Conservation (phyloP, 2,329 filamentous ascomycete species). For the Zopfia rhizophila region DNA sequence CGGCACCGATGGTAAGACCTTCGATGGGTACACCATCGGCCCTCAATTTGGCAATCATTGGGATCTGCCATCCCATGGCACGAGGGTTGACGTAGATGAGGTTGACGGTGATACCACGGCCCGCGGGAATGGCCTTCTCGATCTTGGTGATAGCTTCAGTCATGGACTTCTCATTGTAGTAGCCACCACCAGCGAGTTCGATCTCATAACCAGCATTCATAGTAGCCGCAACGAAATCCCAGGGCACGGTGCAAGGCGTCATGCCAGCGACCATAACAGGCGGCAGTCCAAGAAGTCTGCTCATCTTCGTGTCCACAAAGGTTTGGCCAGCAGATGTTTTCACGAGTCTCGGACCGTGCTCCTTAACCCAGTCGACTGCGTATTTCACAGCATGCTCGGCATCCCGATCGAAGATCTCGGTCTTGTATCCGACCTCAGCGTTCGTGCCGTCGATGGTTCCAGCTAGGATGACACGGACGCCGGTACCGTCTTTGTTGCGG, state of each 20-base stretch:
- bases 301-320: conserved; percentile 88
- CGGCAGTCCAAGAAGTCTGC: conserved; percentile 57
- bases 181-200: conserved; percentile 62
- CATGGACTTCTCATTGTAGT: conserved; percentile 58
- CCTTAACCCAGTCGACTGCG: conserved; percentile 96
- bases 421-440: conserved; percentile 94
- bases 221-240: conserved; percentile 64
- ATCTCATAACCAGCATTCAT: conserved; percentile 64
- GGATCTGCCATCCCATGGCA: conserved; percentile 64
- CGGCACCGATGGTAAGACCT: conserved; percentile 60
- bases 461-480: conserved; percentile 94
- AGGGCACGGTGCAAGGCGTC: conserved; percentile 59
- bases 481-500: conserved; percentile 98
- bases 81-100: conserved; percentile 65
- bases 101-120: conserved; percentile 64
- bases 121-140: conserved; percentile 56
- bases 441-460: conserved; percentile 93
- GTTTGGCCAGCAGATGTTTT: conserved; percentile 90
- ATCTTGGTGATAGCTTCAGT: conserved; percentile 58
- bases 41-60: conserved; percentile 59
- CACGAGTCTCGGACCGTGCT: conserved; percentile 91
- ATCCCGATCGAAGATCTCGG: conserved; percentile 96
- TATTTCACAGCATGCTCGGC: conserved; percentile 95
- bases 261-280: conserved; percentile 62
- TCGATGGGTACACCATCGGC: conserved; percentile 59